Evolutionary conservation across 148 eudicot species (phyloP).

Genomic region (Silene latifolia): DNA sequence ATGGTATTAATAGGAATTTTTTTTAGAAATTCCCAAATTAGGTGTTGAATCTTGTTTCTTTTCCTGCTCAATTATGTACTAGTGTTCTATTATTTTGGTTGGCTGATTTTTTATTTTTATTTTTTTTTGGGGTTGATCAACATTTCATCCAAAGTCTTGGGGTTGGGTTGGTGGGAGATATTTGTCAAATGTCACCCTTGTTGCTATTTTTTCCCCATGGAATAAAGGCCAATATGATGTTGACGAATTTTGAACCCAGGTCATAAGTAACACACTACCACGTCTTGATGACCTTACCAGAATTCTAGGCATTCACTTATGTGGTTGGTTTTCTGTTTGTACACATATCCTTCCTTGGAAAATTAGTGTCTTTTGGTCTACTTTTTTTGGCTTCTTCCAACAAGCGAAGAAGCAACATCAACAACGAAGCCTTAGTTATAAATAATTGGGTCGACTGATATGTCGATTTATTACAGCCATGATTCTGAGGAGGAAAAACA

Average conservation of each 20-base stretch:
- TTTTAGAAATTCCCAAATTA: slow-evolving; percentile 19
- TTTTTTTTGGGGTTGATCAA: too few species aligned
- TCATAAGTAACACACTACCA: too few species aligned
- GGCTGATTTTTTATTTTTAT: too few species aligned
- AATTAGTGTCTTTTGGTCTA: slow-evolving; percentile 13
- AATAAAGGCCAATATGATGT: not conserved
- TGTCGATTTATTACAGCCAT: not conserved
- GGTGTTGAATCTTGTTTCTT: slow-evolving; percentile 17
- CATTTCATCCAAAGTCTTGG: not conserved
- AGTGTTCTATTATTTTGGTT: too few species aligned
- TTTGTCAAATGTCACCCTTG: slow-evolving; percentile 18
- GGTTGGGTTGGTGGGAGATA: not conserved
- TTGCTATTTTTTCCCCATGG: not conserved
- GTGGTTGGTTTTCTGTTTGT: slow-evolving; percentile 21
- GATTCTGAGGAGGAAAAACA: not conserved
- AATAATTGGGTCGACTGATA: not conserved
- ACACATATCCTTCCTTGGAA: not conserved
- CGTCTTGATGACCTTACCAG: too few species aligned
- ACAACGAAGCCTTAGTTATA: too few species aligned
- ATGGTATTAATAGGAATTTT: slow-evolving; percentile 16
- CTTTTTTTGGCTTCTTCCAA: not conserved
- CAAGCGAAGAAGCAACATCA: too few species aligned
- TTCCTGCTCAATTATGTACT: not conserved
- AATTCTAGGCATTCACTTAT: not conserved
- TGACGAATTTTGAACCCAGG: too few species aligned